Evolutionary conservation across 345 rosid species (phyloP), one percentile per base, ranked within the genome.

Genomic region (Trapa incisa): DNA sequence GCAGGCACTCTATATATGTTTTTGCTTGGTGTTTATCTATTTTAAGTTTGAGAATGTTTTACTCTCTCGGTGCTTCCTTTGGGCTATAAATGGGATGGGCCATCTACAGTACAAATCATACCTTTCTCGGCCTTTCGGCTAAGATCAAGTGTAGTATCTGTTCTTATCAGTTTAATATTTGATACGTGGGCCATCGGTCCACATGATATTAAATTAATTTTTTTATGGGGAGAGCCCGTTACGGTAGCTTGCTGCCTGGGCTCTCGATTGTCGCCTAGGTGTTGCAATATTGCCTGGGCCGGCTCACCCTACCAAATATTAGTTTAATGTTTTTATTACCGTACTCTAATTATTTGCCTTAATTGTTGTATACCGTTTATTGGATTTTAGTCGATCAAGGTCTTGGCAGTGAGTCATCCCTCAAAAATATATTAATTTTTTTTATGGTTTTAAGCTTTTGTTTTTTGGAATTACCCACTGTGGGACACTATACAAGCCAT

Each of bases 91-190:
- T 15, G 0, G 22, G 22, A 50, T 15, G 56, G 22, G 56, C 22
- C 56, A 3, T n/a, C 6, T 6, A 5, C n/a, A 0, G 15, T 1
- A 15, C 22, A 16, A 50, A 0, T 1, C 82, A 80, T 82, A 80
- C 82, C 83, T 79, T 84, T 80, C 83, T 84, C 84, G 84, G 88
- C 85, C 85, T 82, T 81, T 82, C 79, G 82, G 84, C 83, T 84
- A 80, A 80, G 84, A 84, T 82, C 85, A 82, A 80, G 83, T 80
- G 83, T 80, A 80, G 83, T 80, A 84, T 82, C 81, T 80, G 79
- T 78, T 80, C 79, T 84, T 84, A 82, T 80, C 82, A 82, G 80
- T 82, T 82, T 78, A 84, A 82, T 84, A 82, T 82, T 72, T 80
- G 86, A 82, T 76, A 74, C 67, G 82, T 76, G 78, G 45, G 73